phyloP scores from a whole-genome alignment of 352 stramenopile species.

The Albugo laibachii region DNA sequence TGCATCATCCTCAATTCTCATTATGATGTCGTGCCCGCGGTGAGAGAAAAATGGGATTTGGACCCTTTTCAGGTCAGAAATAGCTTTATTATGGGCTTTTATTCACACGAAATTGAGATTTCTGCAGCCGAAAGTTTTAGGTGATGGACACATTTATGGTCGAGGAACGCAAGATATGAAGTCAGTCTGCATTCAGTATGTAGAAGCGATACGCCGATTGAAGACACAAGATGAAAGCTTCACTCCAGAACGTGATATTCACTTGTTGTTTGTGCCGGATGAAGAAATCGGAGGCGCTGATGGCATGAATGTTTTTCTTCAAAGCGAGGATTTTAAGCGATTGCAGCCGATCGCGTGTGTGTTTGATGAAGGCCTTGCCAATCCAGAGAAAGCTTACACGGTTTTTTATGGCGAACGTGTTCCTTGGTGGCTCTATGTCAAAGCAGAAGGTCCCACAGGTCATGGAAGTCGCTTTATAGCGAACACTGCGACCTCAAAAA shows the following conservation, averaged over 20 bases:
- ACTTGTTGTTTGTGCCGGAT: conserved; percentile 86
- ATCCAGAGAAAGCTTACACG: conserved; percentile 73
- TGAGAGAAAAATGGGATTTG: conserved; percentile 70
- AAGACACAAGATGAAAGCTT: conserved; percentile 24
- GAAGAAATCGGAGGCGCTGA: conserved; percentile 84
- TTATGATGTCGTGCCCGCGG: conserved; percentile 92
- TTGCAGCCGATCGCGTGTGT: conserved; percentile 76
- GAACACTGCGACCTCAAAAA: conserved; percentile 85
- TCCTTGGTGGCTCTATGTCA: conserved; percentile 85
- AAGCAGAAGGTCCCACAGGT: conserved; percentile 40
- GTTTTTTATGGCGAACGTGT: conserved; percentile 93
- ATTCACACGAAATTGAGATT: not conserved
- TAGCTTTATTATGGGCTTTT: not conserved
- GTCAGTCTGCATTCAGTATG: conserved; percentile 90
- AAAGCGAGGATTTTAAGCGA: conserved; percentile 59
- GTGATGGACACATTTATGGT: conserved; percentile 86
- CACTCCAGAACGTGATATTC: conserved; percentile 67
- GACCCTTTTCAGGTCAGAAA: conserved; percentile 74
- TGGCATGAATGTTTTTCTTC: conserved; percentile 85
- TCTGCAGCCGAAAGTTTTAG: conserved; percentile 39
- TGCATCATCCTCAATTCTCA: conserved; percentile 88
- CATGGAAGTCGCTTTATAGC: conserved; percentile 90
- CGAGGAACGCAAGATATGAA: conserved; percentile 93
- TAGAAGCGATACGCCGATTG: conserved; percentile 74
- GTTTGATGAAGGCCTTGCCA: conserved; percentile 90